phyloP scores from a whole-genome alignment of 306 rosid genomes.

The Senna siamea region DNA sequence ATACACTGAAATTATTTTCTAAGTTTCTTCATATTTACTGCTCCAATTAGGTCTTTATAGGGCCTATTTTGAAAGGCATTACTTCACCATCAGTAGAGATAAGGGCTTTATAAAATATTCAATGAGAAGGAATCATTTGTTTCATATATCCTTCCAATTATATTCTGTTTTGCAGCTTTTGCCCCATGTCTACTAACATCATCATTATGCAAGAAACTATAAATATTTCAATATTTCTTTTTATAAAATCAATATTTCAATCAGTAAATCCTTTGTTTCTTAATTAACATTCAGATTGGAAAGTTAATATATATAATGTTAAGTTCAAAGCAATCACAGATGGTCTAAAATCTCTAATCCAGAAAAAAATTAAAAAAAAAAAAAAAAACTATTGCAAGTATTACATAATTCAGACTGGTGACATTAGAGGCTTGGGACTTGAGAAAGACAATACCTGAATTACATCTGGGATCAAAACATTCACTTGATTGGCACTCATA shows the following conservation, averaged over 20 bases:
- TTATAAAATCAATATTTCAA: constrained; percentile 10
- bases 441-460: constrained; percentile 67
- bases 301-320: not conserved
- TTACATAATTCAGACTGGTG: not conserved
- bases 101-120: not conserved
- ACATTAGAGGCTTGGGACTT: constrained; percentile 2
- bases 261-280: not conserved
- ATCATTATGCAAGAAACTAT: constrained; percentile 15
- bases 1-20: not conserved
- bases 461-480: constrained; percentile 92
- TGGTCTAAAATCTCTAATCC: constrained; percentile 6
- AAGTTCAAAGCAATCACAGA: not conserved
- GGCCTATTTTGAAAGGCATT: constrained; percentile 17
- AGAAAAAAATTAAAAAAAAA: too few relatives aligned
- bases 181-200: constrained; percentile 10
- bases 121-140: constrained; percentile 22
- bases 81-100: constrained; percentile 9
- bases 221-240: constrained; percentile 16
- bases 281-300: constrained; percentile 13
- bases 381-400: not conserved
- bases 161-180: constrained; percentile 10
- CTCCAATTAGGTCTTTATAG: constrained; percentile 4
- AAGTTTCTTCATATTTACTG: not conserved
- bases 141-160: constrained; percentile 25
- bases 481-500: constrained; percentile 57